A percentile compares a stretch with the other conserved stretches of the same genome.
These are phyloP conservation scores for Cadophora sp. DNA, from an alignment of 2,329 filamentous ascomycete genomes.

Conservation along the genomic window DNA sequence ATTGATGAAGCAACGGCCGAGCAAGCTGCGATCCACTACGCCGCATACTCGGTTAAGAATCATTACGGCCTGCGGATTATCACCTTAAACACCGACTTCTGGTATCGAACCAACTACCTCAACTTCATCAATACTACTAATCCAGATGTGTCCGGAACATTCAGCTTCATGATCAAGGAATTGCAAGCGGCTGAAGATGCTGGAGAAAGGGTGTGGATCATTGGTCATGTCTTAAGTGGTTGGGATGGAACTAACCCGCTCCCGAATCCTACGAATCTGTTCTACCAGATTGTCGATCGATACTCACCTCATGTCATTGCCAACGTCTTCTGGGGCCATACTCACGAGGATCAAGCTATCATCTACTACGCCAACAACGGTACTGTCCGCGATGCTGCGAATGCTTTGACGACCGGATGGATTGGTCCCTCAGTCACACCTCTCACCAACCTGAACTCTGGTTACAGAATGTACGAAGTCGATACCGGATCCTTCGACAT, in stretches of 20 bases:
- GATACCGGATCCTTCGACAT: conserved; percentile 60
- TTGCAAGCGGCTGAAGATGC: conserved; percentile 59
- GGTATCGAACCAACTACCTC: conserved; percentile 53
- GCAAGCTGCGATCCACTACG: conserved; percentile 60
- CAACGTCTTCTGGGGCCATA: conserved; percentile 61
- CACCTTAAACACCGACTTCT: conserved; percentile 60
- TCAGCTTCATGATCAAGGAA: conserved; percentile 58
- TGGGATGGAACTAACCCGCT: conserved; percentile 62
- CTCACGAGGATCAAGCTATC: conserved; percentile 60
- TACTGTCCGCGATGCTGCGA: conserved; percentile 49
- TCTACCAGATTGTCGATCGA: conserved; percentile 61
- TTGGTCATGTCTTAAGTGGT: conserved; percentile 60
- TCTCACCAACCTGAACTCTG: conserved; percentile 60
- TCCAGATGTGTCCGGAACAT: conserved; percentile 56
- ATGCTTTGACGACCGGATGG: conserved; percentile 58
- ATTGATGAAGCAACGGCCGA: conserved; percentile 53
- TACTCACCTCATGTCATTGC: conserved; percentile 62
- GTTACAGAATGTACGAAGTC: conserved; percentile 60
- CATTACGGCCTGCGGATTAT: conserved; percentile 59
- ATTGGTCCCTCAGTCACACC: conserved; percentile 59
- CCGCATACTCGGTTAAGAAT: conserved; percentile 60
- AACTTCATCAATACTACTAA: conserved; percentile 60
- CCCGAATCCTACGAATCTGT: conserved; percentile 59
- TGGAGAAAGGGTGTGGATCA: conserved; percentile 60
- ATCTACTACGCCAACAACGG: conserved; percentile 61